Evolutionary conservation across 306 rosid genomes (phyloP), one percentile per base, ranked within the genome.

Genomic region (Acacia acuminata): DNA sequence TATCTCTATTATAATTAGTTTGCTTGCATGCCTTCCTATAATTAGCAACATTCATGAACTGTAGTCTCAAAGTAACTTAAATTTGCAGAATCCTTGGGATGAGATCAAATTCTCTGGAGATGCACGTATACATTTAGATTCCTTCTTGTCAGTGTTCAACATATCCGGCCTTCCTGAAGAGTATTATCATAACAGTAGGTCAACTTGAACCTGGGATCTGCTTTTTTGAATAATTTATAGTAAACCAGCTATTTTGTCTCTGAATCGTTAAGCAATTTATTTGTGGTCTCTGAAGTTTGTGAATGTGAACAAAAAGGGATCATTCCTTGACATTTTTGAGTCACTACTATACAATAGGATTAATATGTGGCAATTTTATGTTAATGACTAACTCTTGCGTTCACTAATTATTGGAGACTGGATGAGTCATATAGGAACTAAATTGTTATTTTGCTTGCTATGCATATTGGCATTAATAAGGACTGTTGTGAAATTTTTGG

Each of bases 81-180:
- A 73, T 74, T 77, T 88, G 91, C 94, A 95, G 98, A 95, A 95
- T 73, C 98, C 97, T 40, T 95, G 99, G 96, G 99, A 92, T 80
- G 87, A 51, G 81, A 88, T 95, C 76, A 47, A 85, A 43, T 95
- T 95, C 89, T 93, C 98, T 16, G 91, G 98, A 77, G 89, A 90
- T 83, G 87, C 93, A 61, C 82, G 47, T 15, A 88, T 95, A 87
- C 99, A 95, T 91, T 85, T 95, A 90, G 99, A 93, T 84, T 89
- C 98, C 27, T 92, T 95, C 87, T 90, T 93, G 90, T 95, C 99
- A 10, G 90, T 90, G 44, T 95, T 95, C 92, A 90, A 95, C 81
- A 92, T 95, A 74, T 90, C 98, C 20, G 99, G 96, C 74, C 94
- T 95, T 81, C 96, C 92, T 19, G 97, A 86, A 71, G 97, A 92